Conservation (phyloP, 805 yeast genomes). For the Sugiyamaella americana region DNA sequence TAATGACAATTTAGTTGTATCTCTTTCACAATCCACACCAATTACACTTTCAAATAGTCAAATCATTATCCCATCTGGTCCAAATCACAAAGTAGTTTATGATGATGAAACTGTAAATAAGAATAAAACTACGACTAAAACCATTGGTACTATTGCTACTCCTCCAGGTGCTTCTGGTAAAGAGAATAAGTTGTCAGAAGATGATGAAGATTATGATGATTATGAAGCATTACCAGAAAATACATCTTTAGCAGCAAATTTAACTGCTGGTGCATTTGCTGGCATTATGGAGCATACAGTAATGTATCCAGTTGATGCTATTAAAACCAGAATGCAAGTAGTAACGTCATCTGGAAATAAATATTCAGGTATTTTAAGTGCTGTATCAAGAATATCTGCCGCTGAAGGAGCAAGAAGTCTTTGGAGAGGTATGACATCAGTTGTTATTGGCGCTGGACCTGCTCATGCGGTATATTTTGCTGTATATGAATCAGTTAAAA, state of each 20-base stretch:
- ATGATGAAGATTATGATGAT: slow-evolving; percentile 38
- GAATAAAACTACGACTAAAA: background rate
- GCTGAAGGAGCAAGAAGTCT: slow-evolving; percentile 82
- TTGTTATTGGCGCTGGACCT: slow-evolving; percentile 96
- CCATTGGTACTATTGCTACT: background rate
- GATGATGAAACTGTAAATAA: background rate
- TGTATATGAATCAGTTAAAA: slow-evolving; percentile 81
- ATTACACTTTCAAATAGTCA: background rate
- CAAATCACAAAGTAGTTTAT: background rate
- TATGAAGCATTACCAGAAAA: slow-evolving; percentile 88
- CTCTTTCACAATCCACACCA: background rate
- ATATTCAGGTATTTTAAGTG: slow-evolving; percentile 46
- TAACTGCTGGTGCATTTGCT: slow-evolving; percentile 95
- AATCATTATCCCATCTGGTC: background rate
- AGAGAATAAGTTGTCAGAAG: background rate
- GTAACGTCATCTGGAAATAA: slow-evolving; percentile 34
- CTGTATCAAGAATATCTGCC: slow-evolving; percentile 71
- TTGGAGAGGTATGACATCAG: slow-evolving; percentile 92
- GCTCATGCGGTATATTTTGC: slow-evolving; percentile 96
- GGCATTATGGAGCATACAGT: slow-evolving; percentile 98
- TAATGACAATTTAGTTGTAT: background rate
- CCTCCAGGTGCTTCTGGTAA: background rate
- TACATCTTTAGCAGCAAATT: slow-evolving; percentile 75
- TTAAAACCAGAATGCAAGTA: slow-evolving; percentile 92
- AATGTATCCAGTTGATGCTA: slow-evolving; percentile 95